Conservation (phyloP, 2,329 filamentous ascomycete genomes). For the Aspergillus sp. region DNA sequence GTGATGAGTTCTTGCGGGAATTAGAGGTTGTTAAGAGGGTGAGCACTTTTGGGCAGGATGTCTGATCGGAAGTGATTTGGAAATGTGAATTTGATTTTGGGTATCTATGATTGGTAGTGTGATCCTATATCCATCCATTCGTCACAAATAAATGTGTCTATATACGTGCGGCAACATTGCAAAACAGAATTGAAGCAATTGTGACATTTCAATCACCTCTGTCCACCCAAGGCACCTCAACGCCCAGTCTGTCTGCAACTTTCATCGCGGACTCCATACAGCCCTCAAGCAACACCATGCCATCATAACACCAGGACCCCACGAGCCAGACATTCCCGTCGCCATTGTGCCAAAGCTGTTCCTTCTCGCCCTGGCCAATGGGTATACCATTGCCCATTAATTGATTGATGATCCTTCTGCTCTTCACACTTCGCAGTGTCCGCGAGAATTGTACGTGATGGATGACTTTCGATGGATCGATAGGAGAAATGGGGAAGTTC, state of each 20-base stretch:
- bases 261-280: conserved; percentile 54
- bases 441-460: conserved; percentile 46
- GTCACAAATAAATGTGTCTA: too few species aligned
- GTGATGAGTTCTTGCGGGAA: background rate
- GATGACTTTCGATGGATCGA: conserved; percentile 37
- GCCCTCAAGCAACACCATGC: conserved; percentile 57
- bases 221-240: conserved; percentile 34
- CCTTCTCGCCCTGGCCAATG: conserved; percentile 3
- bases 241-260: conserved; percentile 48
- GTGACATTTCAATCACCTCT: too few species aligned
- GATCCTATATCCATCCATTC: too few species aligned
- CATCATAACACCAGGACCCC: conserved; percentile 60
- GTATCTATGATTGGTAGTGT: too few species aligned
- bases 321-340: conserved; percentile 49
- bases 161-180: too few species aligned
- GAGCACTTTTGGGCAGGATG: background rate
- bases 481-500: conserved; percentile 42
- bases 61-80: too few species aligned
- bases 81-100: too few species aligned
- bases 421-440: conserved; percentile 46
- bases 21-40: background rate
- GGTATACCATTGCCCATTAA: conserved; percentile 32
- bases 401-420: conserved; percentile 42
- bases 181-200: too few species aligned
- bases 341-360: conserved; percentile 46